A percentile compares a stretch with the other conserved stretches of the same genome.
Evolutionary conservation across 1,284 basidiomycete genomes (phyloP).

Genomic region (Ustilago nuda): DNA sequence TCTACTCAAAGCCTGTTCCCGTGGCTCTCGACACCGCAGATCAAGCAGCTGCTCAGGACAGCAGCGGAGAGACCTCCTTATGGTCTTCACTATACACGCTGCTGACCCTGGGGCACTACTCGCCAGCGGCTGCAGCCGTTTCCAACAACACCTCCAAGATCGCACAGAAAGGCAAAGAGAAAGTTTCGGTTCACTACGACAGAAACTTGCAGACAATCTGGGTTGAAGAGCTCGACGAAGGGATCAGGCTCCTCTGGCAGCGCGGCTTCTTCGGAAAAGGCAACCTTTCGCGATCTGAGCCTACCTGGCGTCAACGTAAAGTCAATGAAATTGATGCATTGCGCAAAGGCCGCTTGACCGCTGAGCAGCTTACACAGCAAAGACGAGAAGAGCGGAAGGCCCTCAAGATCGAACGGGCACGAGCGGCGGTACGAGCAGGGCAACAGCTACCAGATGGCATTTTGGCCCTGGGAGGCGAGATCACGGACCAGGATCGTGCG

Average conservation of each 20-base stretch:
- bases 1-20: slow-evolving; percentile 57
- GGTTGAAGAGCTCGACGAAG: slow-evolving; percentile 55
- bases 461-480: slow-evolving; percentile 65
- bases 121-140: background rate
- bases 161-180: slow-evolving; percentile 20
- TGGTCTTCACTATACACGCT: slow-evolving; percentile 26
- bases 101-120: slow-evolving; percentile 35
- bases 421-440: slow-evolving; percentile 65
- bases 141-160: background rate
- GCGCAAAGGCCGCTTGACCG: slow-evolving; percentile 71
- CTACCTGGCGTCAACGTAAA: slow-evolving; percentile 78
- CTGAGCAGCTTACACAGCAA: slow-evolving; percentile 66
- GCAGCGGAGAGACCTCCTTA: slow-evolving; percentile 4
- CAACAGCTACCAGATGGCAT: slow-evolving; percentile 64
- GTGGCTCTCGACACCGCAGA: slow-evolving; percentile 21
- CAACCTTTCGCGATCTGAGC: slow-evolving; percentile 90
- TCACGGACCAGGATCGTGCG: slow-evolving; percentile 65
- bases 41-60: background rate
- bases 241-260: slow-evolving; percentile 78
- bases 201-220: slow-evolving; percentile 51
- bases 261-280: slow-evolving; percentile 98
- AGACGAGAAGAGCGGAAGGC: slow-evolving; percentile 63
- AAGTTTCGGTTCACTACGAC: slow-evolving; percentile 50
- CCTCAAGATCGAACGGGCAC: slow-evolving; percentile 67
- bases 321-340: slow-evolving; percentile 66